Percentiles rank a stretch among this genome's conserved stretches.
These are phyloP conservation scores for Saturnispora galanensis DNA, from an alignment of 805 yeast genomes.

Conservation along the genomic window DNA sequence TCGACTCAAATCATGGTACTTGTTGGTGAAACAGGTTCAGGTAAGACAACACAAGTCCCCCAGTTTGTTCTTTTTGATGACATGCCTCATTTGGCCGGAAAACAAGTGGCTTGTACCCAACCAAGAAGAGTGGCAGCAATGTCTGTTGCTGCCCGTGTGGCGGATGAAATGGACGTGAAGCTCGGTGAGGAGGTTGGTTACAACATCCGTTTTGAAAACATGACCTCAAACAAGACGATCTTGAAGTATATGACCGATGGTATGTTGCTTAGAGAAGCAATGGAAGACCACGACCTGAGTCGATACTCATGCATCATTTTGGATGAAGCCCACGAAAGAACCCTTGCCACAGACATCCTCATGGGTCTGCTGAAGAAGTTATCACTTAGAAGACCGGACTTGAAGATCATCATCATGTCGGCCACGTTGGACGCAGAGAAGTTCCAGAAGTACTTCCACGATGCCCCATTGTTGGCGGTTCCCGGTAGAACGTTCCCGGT, in stretches of 20 bases:
- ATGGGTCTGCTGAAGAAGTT: slow-evolving; percentile 92
- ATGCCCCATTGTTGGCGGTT: slow-evolving; percentile 90
- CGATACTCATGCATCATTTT: slow-evolving; percentile 83
- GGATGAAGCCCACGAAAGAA: slow-evolving; percentile 98
- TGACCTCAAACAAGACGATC: slow-evolving; percentile 68
- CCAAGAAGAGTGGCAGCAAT: slow-evolving; percentile 99
- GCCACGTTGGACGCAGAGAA: slow-evolving; percentile 92
- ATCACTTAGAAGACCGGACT: slow-evolving; percentile 68
- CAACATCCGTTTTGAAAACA: slow-evolving; percentile 88
- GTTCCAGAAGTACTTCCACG: slow-evolving; percentile 73
- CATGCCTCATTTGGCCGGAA: slow-evolving; percentile 75
- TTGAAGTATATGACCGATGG: slow-evolving; percentile 98
- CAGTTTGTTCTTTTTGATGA: slow-evolving; percentile 91
- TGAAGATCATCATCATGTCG: slow-evolving; percentile 91
- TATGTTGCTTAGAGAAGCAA: slow-evolving; percentile 93
- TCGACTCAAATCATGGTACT: slow-evolving; percentile 90
- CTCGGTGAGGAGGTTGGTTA: slow-evolving; percentile 95
- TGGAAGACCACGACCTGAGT: slow-evolving; percentile 81
- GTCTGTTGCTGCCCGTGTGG: slow-evolving; percentile 96
- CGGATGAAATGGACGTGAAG: slow-evolving; percentile 91
- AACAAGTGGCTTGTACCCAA: slow-evolving; percentile 89
- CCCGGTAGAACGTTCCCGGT: slow-evolving; percentile 98
- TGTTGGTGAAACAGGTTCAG: slow-evolving; percentile 99
- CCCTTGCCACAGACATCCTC: slow-evolving; percentile 89
- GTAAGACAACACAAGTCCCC: slow-evolving; percentile 97